These are phyloP conservation scores for Coniochaeta pulveracea DNA, from an alignment of 2,329 filamentous ascomycete genomes.

Conservation along the genomic window DNA sequence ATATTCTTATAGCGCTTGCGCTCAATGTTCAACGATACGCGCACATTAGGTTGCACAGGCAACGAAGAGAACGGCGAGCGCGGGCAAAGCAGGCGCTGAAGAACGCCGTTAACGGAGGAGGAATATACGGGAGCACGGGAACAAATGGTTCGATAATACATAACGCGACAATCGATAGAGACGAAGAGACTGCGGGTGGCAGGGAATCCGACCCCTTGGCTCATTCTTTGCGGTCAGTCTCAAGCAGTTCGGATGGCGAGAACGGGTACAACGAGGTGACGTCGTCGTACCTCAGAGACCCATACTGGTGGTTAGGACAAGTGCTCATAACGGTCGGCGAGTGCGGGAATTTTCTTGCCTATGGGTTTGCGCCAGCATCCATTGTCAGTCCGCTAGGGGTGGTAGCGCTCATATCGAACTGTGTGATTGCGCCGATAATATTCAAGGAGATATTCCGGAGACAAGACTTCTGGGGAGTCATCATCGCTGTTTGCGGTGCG, in stretches of 20 bases:
- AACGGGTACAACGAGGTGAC: constrained; percentile 25
- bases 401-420: constrained; percentile 94
- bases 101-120: constrained; percentile 22
- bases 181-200: constrained; percentile 22
- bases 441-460: constrained; percentile 82
- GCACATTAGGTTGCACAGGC: constrained; percentile 70
- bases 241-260: constrained; percentile 23
- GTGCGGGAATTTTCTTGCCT: constrained; percentile 91
- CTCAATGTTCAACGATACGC: constrained; percentile 96
- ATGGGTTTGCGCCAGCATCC: constrained; percentile 93
- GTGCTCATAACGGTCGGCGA: constrained; percentile 88
- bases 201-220: constrained; percentile 40
- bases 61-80: constrained; percentile 48
- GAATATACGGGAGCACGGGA: constrained; percentile 30
- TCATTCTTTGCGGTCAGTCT: constrained; percentile 34
- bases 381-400: constrained; percentile 95
- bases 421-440: constrained; percentile 87
- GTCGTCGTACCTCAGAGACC: constrained; percentile 74
- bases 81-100: constrained; percentile 43
- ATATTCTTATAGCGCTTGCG: constrained; percentile 87
- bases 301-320: constrained; percentile 95
- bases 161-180: constrained; percentile 5
- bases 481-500: constrained; percentile 77
- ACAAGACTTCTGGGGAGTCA: constrained; percentile 77
- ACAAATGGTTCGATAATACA: constrained; percentile 11